phyloP scores from a whole-genome alignment of 352 stramenopile species.

The Thalassiosira mediterranea region DNA sequence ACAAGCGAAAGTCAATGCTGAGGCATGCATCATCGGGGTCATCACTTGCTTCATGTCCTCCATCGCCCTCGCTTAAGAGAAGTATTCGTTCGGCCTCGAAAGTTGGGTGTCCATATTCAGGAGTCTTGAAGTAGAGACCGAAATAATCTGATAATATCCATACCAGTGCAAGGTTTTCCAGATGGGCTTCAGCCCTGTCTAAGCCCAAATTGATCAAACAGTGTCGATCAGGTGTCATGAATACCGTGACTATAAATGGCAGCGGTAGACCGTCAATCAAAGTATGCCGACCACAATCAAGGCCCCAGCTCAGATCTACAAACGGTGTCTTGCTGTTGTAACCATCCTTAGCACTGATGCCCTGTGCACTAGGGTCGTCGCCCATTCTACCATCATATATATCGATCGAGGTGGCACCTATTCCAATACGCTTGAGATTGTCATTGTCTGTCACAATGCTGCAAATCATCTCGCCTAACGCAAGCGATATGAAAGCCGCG shows the following conservation, averaged over 20 bases:
- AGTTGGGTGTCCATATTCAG: slow-evolving; percentile 73
- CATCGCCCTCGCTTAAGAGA: slow-evolving; percentile 27
- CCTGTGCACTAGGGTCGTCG: slow-evolving; percentile 23
- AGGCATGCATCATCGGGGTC: slow-evolving; percentile 41
- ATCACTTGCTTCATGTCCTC: slow-evolving; percentile 17
- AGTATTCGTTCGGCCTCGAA: slow-evolving; percentile 61
- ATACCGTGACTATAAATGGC: slow-evolving; percentile 78
- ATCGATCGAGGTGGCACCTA: slow-evolving; percentile 52
- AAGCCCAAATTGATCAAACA: slow-evolving; percentile 81
- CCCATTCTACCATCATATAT: slow-evolving; percentile 32
- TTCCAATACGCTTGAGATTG: slow-evolving; percentile 39
- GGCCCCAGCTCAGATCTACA: slow-evolving; percentile 73
- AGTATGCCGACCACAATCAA: slow-evolving; percentile 67
- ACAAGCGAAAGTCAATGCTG: slow-evolving; percentile 83
- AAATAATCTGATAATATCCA: slow-evolving; percentile 83
- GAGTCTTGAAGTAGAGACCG: slow-evolving; percentile 77
- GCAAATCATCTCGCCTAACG: slow-evolving; percentile 55
- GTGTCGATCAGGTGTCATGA: slow-evolving; percentile 77
- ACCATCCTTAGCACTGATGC: slow-evolving; percentile 35
- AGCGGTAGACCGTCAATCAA: slow-evolving; percentile 63
- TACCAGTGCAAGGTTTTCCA: slow-evolving; percentile 71
- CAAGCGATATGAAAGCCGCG: slow-evolving; percentile 41
- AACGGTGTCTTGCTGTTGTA: slow-evolving; percentile 31
- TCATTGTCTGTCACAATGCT: slow-evolving; percentile 60
- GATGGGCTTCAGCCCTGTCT: slow-evolving; percentile 54